Evolutionary conservation across 345 rosid genomes (phyloP).

Genomic region (Isatis tinctoria): DNA sequence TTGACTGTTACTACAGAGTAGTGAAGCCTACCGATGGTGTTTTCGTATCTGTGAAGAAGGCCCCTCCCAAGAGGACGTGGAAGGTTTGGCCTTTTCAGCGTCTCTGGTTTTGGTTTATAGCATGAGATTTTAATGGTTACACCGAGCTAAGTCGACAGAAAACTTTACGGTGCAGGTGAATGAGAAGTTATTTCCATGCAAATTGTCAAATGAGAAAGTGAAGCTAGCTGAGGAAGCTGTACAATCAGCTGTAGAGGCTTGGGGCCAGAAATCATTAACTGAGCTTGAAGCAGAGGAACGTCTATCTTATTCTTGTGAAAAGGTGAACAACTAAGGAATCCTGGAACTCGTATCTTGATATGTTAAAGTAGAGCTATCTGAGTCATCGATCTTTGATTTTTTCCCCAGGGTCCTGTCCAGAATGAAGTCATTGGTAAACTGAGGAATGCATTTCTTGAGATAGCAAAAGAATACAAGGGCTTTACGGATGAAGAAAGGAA

Average conservation of each 20-base stretch:
- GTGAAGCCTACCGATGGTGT: conserved; percentile 74
- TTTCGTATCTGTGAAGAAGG: conserved; percentile 81
- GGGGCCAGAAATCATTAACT: conserved; percentile 84
- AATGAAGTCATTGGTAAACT: conserved; percentile 86
- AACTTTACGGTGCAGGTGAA: conserved; percentile 52
- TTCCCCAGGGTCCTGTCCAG: conserved; percentile 75
- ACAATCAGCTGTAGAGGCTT: conserved; percentile 61
- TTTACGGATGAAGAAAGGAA: conserved; percentile 87
- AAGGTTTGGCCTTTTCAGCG: conserved; percentile 49
- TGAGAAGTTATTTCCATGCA: conserved; percentile 83
- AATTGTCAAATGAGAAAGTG: conserved; percentile 56
- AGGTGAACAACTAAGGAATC: conserved; percentile 42
- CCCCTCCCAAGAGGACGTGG: conserved; percentile 84
- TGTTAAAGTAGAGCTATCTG: neutral
- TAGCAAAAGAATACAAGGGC: conserved; percentile 69
- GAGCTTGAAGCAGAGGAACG: conserved; percentile 98
- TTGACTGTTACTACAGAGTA: conserved; percentile 49
- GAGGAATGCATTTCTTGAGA: conserved; percentile 67
- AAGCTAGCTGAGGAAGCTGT: conserved; percentile 88
- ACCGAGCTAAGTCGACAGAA: neutral
- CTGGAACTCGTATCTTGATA: neutral
- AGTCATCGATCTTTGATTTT: neutral
- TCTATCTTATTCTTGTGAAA: conserved; percentile 91
- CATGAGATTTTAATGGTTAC: conserved; percentile 13
- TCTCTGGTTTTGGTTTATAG: conserved; percentile 8